These are phyloP conservation scores for Stenogyne calaminthoides DNA, from an alignment of 305 asterid genomes.

Conservation along the genomic window DNA sequence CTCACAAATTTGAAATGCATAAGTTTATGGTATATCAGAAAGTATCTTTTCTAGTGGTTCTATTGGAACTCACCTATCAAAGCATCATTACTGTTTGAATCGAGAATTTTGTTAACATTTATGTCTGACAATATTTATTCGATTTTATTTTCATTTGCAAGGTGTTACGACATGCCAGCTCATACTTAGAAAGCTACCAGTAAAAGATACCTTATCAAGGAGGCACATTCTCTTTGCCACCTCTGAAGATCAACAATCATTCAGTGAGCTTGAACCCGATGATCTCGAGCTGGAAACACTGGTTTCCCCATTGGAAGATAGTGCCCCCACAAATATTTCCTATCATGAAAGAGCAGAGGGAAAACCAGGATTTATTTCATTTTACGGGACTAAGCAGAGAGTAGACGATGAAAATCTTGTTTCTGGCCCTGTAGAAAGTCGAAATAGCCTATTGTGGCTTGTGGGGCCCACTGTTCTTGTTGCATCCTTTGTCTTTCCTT, in stretches of 20 bases:
- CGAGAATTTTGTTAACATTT: neutral
- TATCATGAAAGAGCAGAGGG: conserved; percentile 58
- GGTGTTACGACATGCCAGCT: conserved; percentile 50
- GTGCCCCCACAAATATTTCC: conserved; percentile 38
- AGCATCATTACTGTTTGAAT: conserved; percentile 11
- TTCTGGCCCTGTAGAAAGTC: conserved; percentile 44
- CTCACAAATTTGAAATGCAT: neutral
- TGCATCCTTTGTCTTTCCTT: conserved; percentile 87
- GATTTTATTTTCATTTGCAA: conserved; percentile 32
- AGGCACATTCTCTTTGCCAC: conserved; percentile 45
- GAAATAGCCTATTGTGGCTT: conserved; percentile 66
- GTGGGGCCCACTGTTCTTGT: conserved; percentile 85
- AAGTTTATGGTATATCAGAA: neutral
- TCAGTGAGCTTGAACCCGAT: conserved; percentile 44
- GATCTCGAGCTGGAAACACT: conserved; percentile 47
- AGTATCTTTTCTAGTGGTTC: conserved; percentile 1
- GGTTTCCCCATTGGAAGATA: conserved; percentile 47
- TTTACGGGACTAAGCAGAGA: conserved; percentile 48
- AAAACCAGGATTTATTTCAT: conserved; percentile 86
- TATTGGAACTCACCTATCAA: conserved; percentile 3
- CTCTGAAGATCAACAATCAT: conserved; percentile 47
- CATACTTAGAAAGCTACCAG: conserved; percentile 40
- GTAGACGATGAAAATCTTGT: conserved; percentile 41
- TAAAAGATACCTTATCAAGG: conserved; percentile 39
- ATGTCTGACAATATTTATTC: conserved; percentile 8